Evolutionary conservation across 2,329 filamentous ascomycete genomes (phyloP).

Genomic region (Zymoseptoria ardabiliae): DNA sequence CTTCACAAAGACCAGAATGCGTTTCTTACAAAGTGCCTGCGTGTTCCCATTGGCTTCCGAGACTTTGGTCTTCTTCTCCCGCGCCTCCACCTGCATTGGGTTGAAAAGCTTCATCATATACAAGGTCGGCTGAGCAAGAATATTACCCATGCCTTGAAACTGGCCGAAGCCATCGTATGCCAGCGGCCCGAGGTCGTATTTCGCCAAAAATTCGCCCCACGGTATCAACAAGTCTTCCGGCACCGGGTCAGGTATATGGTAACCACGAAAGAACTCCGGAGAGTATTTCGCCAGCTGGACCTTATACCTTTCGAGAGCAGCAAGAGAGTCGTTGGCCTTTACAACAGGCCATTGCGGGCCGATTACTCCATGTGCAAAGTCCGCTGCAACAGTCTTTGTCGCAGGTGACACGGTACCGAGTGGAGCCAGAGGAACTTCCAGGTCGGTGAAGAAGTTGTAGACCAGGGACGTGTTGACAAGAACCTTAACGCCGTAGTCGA

Average conservation of each 20-base stretch:
- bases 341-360: constrained; percentile 3
- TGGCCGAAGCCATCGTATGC: constrained; percentile 37
- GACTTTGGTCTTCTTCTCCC: not conserved
- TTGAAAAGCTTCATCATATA: constrained; percentile 38
- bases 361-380: constrained; percentile 27
- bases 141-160: constrained; percentile 40
- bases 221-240: constrained; percentile 42
- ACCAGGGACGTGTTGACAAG: constrained; percentile 38
- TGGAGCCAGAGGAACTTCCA: constrained; percentile 33
- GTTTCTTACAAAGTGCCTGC: constrained; percentile 11
- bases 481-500: constrained; percentile 35
- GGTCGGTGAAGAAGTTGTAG: constrained; percentile 39
- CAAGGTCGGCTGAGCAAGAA: constrained; percentile 38
- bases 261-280: constrained; percentile 32
- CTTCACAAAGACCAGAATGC: too few relatives aligned
- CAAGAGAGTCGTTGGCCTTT: not conserved
- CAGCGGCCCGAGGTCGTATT: constrained; percentile 40
- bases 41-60: constrained; percentile 15
- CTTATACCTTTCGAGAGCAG: constrained; percentile 16
- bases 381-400: constrained; percentile 20
- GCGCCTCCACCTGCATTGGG: constrained; percentile 2
- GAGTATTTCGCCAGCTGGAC: constrained; percentile 29
- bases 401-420: constrained; percentile 23
- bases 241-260: constrained; percentile 38
- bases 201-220: constrained; percentile 43